Conservation (phyloP, 805 yeast genomes). For the Candida mattraensis region DNA sequence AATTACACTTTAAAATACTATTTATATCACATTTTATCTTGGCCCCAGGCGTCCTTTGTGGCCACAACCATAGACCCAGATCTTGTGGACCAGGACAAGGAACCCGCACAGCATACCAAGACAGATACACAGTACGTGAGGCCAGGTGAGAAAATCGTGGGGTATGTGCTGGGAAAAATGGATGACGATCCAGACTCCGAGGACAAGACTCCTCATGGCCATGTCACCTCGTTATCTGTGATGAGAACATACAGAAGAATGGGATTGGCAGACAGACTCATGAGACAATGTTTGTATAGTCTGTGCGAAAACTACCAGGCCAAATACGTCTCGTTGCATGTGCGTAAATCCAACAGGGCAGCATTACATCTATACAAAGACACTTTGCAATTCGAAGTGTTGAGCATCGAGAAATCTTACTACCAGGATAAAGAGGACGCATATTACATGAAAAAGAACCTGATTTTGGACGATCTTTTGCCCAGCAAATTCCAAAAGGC, state of each 20-base stretch:
- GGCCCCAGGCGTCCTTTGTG: slow-evolving; percentile 98
- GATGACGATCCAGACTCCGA: slow-evolving; percentile 77
- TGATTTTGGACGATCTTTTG: slow-evolving; percentile 57
- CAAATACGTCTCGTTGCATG: slow-evolving; percentile 85
- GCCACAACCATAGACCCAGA: slow-evolving; percentile 75
- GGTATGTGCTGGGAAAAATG: slow-evolving; percentile 94
- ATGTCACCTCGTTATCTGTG: slow-evolving; percentile 89
- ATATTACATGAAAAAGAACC: slow-evolving; percentile 81
- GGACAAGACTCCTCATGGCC: slow-evolving; percentile 80
- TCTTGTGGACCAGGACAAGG: slow-evolving; percentile 25
- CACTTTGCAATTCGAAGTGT: slow-evolving; percentile 78
- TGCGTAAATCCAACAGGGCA: slow-evolving; percentile 89
- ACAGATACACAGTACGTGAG: slow-evolving; percentile 51
- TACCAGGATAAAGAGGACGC: slow-evolving; percentile 99
- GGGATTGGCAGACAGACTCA: slow-evolving; percentile 90
- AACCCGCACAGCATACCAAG: slow-evolving; percentile 19
- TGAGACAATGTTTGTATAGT: slow-evolving; percentile 78
- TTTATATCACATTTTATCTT: slow-evolving; percentile 87
- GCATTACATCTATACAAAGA: slow-evolving; percentile 90
- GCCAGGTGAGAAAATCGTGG: slow-evolving; percentile 82
- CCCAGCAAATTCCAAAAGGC: slow-evolving; percentile 57
- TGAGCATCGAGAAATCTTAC: slow-evolving; percentile 80
- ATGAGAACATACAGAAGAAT: slow-evolving; percentile 93
- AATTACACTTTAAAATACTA: slow-evolving; percentile 91
- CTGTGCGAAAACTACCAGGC: slow-evolving; percentile 81